phyloP scores from a whole-genome alignment of 208 protist genomes.

The Leishmania mexicana region DNA sequence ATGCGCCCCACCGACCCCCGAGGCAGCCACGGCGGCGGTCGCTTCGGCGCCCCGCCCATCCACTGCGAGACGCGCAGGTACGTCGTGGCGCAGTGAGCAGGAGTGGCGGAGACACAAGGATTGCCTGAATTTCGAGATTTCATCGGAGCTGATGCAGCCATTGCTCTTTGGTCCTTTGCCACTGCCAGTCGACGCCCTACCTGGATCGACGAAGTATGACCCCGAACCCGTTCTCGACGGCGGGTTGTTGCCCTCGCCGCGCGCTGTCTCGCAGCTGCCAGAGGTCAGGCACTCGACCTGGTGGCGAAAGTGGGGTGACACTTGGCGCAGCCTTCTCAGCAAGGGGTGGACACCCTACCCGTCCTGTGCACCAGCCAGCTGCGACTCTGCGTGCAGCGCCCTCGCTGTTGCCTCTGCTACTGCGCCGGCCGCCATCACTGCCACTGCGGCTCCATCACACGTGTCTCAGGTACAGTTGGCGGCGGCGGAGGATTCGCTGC shows the following conservation, averaged over 20 bases:
- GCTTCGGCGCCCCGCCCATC: neutral
- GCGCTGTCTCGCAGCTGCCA: neutral
- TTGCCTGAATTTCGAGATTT: conserved; percentile 22
- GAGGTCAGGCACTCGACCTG: neutral
- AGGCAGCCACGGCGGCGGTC: neutral
- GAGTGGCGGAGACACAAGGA: conserved; percentile 5
- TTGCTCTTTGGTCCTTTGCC: conserved; percentile 34
- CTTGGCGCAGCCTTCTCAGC: neutral
- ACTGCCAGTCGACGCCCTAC: conserved; percentile 24
- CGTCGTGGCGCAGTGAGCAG: conserved; percentile 8
- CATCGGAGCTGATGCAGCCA: conserved; percentile 28
- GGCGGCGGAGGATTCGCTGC: conserved; percentile 20
- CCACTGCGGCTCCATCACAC: neutral
- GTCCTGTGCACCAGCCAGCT: neutral
- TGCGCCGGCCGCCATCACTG: neutral
- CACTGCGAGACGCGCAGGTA: conserved; percentile 2
- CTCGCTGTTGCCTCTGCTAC: neutral
- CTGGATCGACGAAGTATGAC: conserved; percentile 27
- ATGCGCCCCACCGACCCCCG: neutral
- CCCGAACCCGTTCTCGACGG: too few relatives aligned
- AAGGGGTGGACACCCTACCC: neutral
- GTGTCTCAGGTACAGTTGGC: conserved; percentile 11
- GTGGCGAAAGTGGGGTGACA: neutral
- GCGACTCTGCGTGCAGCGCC: neutral
- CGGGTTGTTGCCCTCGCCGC: neutral